Conservation (phyloP, 805 yeast genomes). For the Myxozyma geophila region DNA sequence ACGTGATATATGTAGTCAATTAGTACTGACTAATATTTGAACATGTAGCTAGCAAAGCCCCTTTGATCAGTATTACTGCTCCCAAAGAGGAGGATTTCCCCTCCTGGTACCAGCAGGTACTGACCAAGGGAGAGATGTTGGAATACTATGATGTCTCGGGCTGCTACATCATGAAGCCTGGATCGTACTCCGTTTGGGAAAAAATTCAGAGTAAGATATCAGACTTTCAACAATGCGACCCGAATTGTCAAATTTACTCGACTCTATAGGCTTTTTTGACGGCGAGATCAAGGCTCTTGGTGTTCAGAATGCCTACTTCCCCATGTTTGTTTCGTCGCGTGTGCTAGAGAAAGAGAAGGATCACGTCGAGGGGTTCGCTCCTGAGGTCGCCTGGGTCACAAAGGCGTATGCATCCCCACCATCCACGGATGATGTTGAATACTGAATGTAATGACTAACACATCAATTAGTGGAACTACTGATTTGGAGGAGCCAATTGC, state of each 20-base stretch:
- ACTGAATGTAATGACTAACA: background rate
- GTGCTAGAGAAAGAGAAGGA: slow-evolving; percentile 98
- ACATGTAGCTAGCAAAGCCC: slow-evolving; percentile 41
- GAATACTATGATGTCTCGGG: slow-evolving; percentile 99
- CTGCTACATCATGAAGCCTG: slow-evolving; percentile 96
- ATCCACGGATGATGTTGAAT: background rate
- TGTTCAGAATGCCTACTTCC: slow-evolving; percentile 95
- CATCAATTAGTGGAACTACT: slow-evolving; percentile 61
- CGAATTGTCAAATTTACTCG: background rate
- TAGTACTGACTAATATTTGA: background rate
- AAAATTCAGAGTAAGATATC: slow-evolving; percentile 59
- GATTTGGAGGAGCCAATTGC: slow-evolving; percentile 98
- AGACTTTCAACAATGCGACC: background rate
- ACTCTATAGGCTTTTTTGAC: slow-evolving; percentile 67
- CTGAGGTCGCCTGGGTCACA: slow-evolving; percentile 99
- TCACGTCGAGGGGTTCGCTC: slow-evolving; percentile 98
- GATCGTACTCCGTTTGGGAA: slow-evolving; percentile 95
- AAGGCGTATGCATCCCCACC: slow-evolving; percentile 55
- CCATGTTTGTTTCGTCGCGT: slow-evolving; percentile 92
- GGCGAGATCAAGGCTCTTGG: slow-evolving; percentile 80
- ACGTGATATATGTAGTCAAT: too few relatives aligned
- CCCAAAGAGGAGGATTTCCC: slow-evolving; percentile 92
- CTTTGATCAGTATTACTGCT: slow-evolving; percentile 92
- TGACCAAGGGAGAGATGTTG: slow-evolving; percentile 96
- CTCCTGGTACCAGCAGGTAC: slow-evolving; percentile 95